Conservation (phyloP, 106 monocot genomes). For the Xerophyta viscosa region DNA sequence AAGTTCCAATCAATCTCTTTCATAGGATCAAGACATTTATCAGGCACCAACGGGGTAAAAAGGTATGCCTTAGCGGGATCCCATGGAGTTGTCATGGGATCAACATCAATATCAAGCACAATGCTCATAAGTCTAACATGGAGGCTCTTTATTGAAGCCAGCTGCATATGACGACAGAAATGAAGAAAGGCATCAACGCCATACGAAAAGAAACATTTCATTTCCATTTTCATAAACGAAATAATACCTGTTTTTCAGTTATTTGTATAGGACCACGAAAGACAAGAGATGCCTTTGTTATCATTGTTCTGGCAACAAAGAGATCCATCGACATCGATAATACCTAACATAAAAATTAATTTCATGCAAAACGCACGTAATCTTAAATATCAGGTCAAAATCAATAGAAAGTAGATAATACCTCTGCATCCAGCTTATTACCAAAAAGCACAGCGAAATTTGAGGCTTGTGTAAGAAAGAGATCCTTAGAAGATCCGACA, state of each 20-base stretch:
- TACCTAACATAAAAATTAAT: conserved; percentile 46
- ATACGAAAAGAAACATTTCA: background rate
- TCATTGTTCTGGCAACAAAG: conserved; percentile 95
- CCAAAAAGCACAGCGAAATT: conserved; percentile 90
- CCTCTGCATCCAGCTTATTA: conserved; percentile 95
- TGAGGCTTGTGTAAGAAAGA: conserved; percentile 74
- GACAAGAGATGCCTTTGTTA: conserved; percentile 87
- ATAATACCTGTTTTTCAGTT: conserved; percentile 47
- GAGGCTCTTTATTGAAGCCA: conserved; percentile 75
- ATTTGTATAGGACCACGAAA: conserved; percentile 62
- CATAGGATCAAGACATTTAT: conserved; percentile 39
- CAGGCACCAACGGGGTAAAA: conserved; percentile 55
- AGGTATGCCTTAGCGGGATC: conserved; percentile 96
- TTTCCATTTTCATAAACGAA: background rate
- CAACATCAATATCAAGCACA: conserved; percentile 98
- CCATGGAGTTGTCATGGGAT: conserved; percentile 96
- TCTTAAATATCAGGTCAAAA: background rate
- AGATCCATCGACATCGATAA: conserved; percentile 98
- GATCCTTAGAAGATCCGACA: conserved; percentile 72
- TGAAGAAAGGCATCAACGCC: background rate
- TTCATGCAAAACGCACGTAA: background rate
- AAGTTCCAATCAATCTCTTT: conserved; percentile 80
- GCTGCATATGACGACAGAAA: conserved; percentile 53
- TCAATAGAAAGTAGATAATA: conserved; percentile 10
- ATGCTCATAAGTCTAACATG: conserved; percentile 99